Base-by-base conservation (phyloP, 768 basidiomycete species). In the Pluteus cervinus region DNA sequence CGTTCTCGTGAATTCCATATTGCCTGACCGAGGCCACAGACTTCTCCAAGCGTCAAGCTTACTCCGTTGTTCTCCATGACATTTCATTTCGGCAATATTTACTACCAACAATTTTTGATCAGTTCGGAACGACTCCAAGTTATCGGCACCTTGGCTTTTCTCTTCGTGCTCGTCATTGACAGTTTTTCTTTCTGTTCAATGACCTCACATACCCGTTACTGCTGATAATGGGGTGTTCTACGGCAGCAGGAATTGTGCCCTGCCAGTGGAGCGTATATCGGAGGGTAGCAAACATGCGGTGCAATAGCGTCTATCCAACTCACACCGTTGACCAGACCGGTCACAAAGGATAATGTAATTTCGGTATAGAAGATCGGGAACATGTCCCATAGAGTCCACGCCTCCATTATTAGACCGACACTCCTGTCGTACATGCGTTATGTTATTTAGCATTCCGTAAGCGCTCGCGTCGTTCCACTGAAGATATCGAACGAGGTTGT, bases 51-150 rank as follows among this genome's bases (percentile, higher is more conserved):
- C 60, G 16, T 57, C 53, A n/a, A 55, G 55, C 47, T 46, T 62
- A 20, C 52, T 63, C 23, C 49, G 55, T 51, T 60, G 26, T 49
- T 60, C 22, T 49, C 60, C 23, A 52, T 62, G 22, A 41, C 51
- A 15, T 15, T 56, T 3, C 59, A 62, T 23, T 46, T 62, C 24
- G 53, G 52, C n/a, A 56, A 55, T 30, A 58, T 62, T 34, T 57
- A 56, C 35, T 58, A 59, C 43, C 47, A 44, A 6, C 51, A 53
- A 36, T 57, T 56, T 28, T 48, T 58, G 7, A 43, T 35, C 6
- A 45, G 55, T 4, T 61, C 55, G 41, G 56, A 55, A 26, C 60
- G 61, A 28, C 50, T 63, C 18, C 60, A 63, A 37, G 44, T 60
- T 7, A 29, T 56, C 3, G 60, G 53, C 1, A 56, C 52, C 2